Percentiles rank a stretch among this genome's conserved stretches.
Evolutionary conservation across 2,329 filamentous ascomycete species (phyloP).

Genomic region (Arthrobotrys entomopaga): DNA sequence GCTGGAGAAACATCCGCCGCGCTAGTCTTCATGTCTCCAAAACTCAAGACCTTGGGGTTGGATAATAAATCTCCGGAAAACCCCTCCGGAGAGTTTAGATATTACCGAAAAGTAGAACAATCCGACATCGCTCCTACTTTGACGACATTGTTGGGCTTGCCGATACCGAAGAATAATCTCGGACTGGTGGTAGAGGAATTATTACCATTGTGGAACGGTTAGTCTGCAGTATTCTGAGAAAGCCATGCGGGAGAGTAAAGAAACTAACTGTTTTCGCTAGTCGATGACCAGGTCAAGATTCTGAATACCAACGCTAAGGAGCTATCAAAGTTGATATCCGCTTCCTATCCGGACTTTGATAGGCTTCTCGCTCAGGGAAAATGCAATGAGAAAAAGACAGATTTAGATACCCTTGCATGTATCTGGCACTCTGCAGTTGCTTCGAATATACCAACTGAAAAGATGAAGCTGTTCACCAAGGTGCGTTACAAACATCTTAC

Average conservation of each 20-base stretch:
- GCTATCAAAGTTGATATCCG: conserved; percentile 78
- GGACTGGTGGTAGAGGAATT: conserved; percentile 86
- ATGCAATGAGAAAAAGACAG: conserved; percentile 56
- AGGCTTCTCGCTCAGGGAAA: conserved; percentile 53
- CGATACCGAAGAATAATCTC: conserved; percentile 87
- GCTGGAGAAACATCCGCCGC: conserved; percentile 94
- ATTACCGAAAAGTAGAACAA: conserved; percentile 87
- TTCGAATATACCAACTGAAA: conserved; percentile 14
- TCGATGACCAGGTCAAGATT: conserved; percentile 62
- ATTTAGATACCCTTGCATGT: conserved; percentile 73
- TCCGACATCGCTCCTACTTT: conserved; percentile 92
- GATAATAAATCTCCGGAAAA: conserved; percentile 66
- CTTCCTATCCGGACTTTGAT: conserved; percentile 73
- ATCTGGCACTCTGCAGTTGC: conserved; percentile 68
- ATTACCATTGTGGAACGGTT: conserved; percentile 79
- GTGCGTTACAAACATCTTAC: conserved; percentile 1
- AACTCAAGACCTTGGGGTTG: conserved; percentile 70
- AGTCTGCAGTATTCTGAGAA: conserved; percentile 56
- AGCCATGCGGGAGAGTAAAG: conserved; percentile 47
- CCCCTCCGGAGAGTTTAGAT: conserved; percentile 77
- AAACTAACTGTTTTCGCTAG: conserved; percentile 34
- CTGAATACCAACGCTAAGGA: conserved; percentile 82
- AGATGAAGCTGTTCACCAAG: conserved; percentile 39
- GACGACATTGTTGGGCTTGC: conserved; percentile 85
- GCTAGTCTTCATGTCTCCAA: conserved; percentile 88